phyloP scores from a whole-genome alignment of 352 stramenopile genomes.

The Phytophthora aleatoria region DNA sequence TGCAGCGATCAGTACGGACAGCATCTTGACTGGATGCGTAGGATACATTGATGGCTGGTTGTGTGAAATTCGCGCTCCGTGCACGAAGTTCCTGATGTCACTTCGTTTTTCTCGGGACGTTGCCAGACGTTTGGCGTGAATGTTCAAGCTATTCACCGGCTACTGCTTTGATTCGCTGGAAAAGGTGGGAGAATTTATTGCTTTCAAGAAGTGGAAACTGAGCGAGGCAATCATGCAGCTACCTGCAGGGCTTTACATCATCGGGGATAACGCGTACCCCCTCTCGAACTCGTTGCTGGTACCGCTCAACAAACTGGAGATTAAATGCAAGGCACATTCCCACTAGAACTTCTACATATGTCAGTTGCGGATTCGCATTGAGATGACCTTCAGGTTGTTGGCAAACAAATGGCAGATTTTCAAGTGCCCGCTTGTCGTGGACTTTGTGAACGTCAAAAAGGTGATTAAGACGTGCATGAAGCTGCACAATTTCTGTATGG shows the following conservation, averaged over 20 bases:
- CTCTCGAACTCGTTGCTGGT: constrained; percentile 6
- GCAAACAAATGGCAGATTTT: constrained; percentile 27
- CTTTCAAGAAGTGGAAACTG: constrained; percentile 13
- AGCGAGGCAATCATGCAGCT: constrained; percentile 5
- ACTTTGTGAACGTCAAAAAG: constrained; percentile 6
- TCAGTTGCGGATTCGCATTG: neutral
- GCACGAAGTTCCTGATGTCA: constrained; percentile 7
- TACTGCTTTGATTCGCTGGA: constrained; percentile 18
- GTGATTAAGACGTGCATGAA: constrained; percentile 22
- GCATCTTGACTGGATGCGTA: constrained; percentile 17
- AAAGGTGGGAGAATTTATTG: constrained; percentile 8
- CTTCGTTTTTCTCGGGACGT: constrained; percentile 15
- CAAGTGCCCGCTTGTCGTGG: neutral
- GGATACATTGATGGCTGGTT: constrained; percentile 16
- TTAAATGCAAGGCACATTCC: constrained; percentile 7
- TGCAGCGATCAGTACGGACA: neutral
- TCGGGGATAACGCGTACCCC: constrained; percentile 7
- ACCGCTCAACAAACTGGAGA: neutral
- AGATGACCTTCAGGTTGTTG: constrained; percentile 1
- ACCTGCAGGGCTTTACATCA: constrained; percentile 2
- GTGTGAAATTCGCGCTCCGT: constrained; percentile 8
- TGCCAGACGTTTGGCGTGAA: constrained; percentile 10
- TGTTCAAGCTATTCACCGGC: constrained; percentile 20
- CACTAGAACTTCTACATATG: neutral
- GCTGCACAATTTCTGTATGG: constrained; percentile 16